These are phyloP conservation scores for Aspergillus sp. DNA, from an alignment of 2,329 filamentous ascomycete species.

Conservation along the genomic window DNA sequence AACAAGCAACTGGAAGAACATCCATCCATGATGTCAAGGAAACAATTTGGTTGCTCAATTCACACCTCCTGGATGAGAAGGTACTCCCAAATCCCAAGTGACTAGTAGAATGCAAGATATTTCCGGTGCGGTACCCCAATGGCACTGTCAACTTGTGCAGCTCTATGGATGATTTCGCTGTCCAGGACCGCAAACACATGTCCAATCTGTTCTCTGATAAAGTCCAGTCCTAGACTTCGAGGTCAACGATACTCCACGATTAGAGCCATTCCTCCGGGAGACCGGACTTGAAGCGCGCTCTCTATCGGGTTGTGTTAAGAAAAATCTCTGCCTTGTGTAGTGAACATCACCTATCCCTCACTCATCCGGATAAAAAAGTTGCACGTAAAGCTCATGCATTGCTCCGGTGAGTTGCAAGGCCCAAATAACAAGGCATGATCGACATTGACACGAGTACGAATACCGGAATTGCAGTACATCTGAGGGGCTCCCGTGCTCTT, in stretches of 20 bases:
- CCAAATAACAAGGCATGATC: neutral
- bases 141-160: constrained; percentile 3
- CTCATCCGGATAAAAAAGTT: constrained; percentile 2
- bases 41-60: constrained; percentile 7
- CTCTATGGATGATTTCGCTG: constrained; percentile 1
- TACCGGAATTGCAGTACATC: constrained; percentile 4
- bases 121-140: constrained; percentile 4
- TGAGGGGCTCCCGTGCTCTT: constrained; percentile 2
- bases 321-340: constrained; percentile 4
- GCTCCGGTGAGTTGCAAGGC: constrained; percentile 3
- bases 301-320: constrained; percentile 5
- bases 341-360: constrained; percentile 1
- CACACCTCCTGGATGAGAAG: constrained; percentile 2
- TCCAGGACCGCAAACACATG: constrained; percentile 8
- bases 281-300: constrained; percentile 3
- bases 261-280: constrained; percentile 7
- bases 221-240: constrained; percentile 5
- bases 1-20: constrained; percentile 1
- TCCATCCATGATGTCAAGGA: constrained; percentile 5
- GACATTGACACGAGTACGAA: neutral
- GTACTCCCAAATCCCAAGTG: neutral
- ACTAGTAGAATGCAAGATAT: constrained; percentile 1
- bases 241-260: constrained; percentile 3
- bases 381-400: constrained; percentile 6
- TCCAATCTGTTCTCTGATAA: constrained; percentile 1